Evolutionary conservation across 2,329 filamentous ascomycete genomes (phyloP).

Genomic region (Aspergillus luchuensis): DNA sequence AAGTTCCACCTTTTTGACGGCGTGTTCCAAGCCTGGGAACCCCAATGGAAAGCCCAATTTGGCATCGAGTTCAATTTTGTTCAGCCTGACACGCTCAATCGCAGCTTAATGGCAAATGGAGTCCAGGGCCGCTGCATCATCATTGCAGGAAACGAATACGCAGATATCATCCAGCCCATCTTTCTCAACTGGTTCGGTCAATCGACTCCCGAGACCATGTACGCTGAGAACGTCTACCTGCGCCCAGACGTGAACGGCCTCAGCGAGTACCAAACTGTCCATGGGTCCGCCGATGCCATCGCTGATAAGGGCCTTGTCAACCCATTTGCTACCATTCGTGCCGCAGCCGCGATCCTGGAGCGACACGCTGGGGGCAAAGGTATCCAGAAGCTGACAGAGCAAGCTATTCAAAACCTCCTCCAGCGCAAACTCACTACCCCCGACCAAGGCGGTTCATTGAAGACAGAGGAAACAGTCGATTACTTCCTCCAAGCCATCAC

Average conservation of each 20-base stretch:
- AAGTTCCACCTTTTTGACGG: constrained; percentile 12
- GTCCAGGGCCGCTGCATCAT: constrained; percentile 3
- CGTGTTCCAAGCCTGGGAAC: constrained; percentile 4
- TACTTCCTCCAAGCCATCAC: too few species aligned
- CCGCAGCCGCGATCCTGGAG: constrained; percentile 4
- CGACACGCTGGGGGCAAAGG: background rate
- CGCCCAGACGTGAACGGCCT: background rate
- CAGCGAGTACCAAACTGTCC: constrained; percentile 11
- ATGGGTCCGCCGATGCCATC: constrained; percentile 9
- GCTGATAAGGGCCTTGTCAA: constrained; percentile 2
- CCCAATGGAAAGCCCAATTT: background rate
- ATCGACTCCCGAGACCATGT: constrained; percentile 1
- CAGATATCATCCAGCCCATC: constrained; percentile 8
- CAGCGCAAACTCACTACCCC: background rate
- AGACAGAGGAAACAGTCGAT: too few species aligned
- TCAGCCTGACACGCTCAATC: constrained; percentile 9
- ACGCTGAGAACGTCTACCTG: constrained; percentile 9
- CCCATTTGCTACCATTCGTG: constrained; percentile 2
- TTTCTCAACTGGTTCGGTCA: constrained; percentile 7
- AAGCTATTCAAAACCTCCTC: background rate
- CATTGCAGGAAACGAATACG: constrained; percentile 9
- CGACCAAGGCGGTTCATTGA: constrained; percentile 2
- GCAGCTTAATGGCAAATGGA: constrained; percentile 4
- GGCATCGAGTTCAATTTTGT: background rate
- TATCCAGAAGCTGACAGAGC: background rate